Percentiles rank a stretch among this genome's conserved stretches.
These are phyloP conservation scores for Echeveria elegans DNA, from an alignment of 164 flowering plant species.

Conservation along the genomic window DNA sequence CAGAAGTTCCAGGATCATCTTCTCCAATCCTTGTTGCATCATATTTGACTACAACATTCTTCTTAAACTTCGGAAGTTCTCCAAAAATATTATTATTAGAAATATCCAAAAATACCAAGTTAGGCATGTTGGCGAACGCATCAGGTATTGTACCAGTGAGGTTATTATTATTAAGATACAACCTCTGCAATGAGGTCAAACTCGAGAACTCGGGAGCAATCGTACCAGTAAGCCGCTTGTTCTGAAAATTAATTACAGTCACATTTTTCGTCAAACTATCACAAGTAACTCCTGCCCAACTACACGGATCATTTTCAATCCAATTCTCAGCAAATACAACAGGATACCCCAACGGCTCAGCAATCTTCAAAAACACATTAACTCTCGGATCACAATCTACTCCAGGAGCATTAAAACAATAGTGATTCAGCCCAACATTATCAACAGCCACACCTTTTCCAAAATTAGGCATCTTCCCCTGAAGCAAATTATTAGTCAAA, in stretches of 20 bases:
- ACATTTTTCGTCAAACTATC: slow-evolving; percentile 45
- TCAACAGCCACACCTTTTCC: slow-evolving; percentile 21
- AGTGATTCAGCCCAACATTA: slow-evolving; percentile 26
- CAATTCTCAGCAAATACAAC: slow-evolving; percentile 44
- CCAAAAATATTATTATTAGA: slow-evolving; percentile 60
- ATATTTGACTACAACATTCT: slow-evolving; percentile 26
- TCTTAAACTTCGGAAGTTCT: slow-evolving; percentile 38
- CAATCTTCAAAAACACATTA: slow-evolving; percentile 27
- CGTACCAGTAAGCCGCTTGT: slow-evolving; percentile 49
- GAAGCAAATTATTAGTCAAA: slow-evolving; percentile 51
- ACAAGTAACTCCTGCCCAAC: slow-evolving; percentile 27
- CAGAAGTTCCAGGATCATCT: slow-evolving; percentile 12
- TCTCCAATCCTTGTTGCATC: slow-evolving; percentile 51
- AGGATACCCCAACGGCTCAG: slow-evolving; percentile 44
- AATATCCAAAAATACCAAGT: slow-evolving; percentile 43
- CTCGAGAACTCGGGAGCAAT: slow-evolving; percentile 49
- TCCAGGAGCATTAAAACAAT: slow-evolving; percentile 38
- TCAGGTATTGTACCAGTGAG: slow-evolving; percentile 64
- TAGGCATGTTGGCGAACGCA: slow-evolving; percentile 42
- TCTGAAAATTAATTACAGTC: slow-evolving; percentile 37
- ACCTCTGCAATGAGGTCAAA: slow-evolving; percentile 32
- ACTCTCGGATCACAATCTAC: slow-evolving; percentile 35
- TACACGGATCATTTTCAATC: slow-evolving; percentile 78
- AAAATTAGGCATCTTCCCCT: slow-evolving; percentile 44
- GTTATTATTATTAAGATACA: slow-evolving; percentile 45